These are phyloP conservation scores for Sarocladium strictum DNA, from an alignment of 2,329 filamentous ascomycete species.

Conservation along the genomic window DNA sequence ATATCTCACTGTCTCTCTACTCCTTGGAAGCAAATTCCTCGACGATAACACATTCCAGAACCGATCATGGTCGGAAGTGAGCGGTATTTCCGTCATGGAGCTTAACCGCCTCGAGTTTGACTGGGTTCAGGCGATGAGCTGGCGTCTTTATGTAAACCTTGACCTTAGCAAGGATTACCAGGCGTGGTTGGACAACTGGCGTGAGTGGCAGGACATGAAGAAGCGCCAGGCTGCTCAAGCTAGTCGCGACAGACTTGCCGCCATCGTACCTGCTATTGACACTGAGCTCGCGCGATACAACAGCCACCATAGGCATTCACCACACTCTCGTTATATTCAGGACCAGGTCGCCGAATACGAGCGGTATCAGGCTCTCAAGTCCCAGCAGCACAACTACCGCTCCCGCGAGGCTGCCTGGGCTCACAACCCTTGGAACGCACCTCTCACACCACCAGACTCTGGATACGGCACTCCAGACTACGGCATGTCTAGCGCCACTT, in stretches of 20 bases:
- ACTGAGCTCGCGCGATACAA: conserved; percentile 33
- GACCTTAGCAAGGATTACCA: conserved; percentile 67
- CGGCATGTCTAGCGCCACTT: conserved; percentile 49
- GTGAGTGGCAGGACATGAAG: conserved; percentile 50
- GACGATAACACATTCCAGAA: conserved; percentile 98
- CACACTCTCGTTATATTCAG: conserved; percentile 41
- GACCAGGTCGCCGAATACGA: conserved; percentile 52
- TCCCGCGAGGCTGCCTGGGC: conserved; percentile 39
- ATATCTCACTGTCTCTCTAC: conserved; percentile 75
- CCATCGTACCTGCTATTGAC: conserved; percentile 43
- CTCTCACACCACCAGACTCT: conserved; percentile 54
- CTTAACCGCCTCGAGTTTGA: conserved; percentile 82
- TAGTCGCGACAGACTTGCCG: conserved; percentile 43
- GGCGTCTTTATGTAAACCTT: conserved; percentile 82
- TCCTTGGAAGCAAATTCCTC: conserved; percentile 90
- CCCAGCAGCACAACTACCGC: conserved; percentile 33
- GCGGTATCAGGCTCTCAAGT: conserved; percentile 39
- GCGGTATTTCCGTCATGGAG: conserved; percentile 77
- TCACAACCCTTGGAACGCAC: conserved; percentile 40
- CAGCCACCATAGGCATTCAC: conserved; percentile 28
- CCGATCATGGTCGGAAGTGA: conserved; percentile 92
- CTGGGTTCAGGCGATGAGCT: conserved; percentile 78
- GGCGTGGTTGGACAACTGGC: conserved; percentile 57
- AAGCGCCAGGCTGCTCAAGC: conserved; percentile 44
- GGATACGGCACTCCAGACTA: conserved; percentile 58